Conservation (phyloP, 192 early-diverging fungal species). For the Chytriomyces hyalinus region DNA sequence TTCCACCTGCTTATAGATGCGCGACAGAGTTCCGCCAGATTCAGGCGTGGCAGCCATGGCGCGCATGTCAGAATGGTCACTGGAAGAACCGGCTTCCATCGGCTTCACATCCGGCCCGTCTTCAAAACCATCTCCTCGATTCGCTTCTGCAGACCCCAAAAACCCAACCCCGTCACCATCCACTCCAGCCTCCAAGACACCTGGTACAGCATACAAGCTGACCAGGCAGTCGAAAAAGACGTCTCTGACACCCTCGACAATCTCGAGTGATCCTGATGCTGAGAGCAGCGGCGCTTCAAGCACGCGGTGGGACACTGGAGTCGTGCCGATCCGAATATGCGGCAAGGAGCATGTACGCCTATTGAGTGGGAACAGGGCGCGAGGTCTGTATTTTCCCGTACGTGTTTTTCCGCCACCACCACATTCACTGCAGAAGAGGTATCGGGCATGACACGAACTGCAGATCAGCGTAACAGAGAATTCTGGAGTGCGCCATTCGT, state of each 20-base stretch:
- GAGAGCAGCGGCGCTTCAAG: slow-evolving; percentile 29
- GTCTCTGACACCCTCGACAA: slow-evolving; percentile 44
- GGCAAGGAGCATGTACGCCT: slow-evolving; percentile 56
- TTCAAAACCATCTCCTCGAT: not conserved
- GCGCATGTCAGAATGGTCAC: not conserved
- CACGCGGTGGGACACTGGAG: slow-evolving; percentile 42
- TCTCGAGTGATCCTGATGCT: not conserved
- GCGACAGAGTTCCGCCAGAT: not conserved
- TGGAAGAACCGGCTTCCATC: not conserved
- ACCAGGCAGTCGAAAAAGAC: slow-evolving; percentile 53
- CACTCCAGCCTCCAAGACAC: slow-evolving; percentile 32
- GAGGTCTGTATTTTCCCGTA: slow-evolving; percentile 60
- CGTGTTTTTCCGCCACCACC: slow-evolving; percentile 57
- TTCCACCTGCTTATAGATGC: slow-evolving; percentile 41
- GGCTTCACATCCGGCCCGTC: too few relatives aligned
- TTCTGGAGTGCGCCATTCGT: slow-evolving; percentile 16
- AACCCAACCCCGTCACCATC: slow-evolving; percentile 1
- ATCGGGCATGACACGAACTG: slow-evolving; percentile 40
- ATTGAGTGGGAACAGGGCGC: slow-evolving; percentile 48
- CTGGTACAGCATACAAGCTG: slow-evolving; percentile 45
- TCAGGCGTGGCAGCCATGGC: not conserved
- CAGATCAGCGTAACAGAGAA: slow-evolving; percentile 54
- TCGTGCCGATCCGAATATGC: slow-evolving; percentile 53
- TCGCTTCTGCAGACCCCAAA: not conserved
- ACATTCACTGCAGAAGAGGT: slow-evolving; percentile 59